Evolutionary conservation across 176 grass and related monocot genomes (phyloP), one percentile per base, ranked within the genome.

Genomic region (Echinochloa phyllopogon): DNA sequence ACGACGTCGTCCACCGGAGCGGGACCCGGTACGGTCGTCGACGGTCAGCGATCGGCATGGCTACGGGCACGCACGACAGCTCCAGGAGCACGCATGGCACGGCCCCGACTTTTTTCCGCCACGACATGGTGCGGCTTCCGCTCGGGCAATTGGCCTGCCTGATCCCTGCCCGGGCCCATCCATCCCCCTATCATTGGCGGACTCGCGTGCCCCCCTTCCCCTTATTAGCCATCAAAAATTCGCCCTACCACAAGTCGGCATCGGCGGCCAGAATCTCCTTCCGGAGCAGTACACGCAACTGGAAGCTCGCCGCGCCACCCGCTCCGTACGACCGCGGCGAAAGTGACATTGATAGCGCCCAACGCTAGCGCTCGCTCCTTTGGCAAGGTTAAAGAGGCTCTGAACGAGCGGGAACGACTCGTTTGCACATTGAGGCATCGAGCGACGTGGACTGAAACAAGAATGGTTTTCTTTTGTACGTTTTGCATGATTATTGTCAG

Each of bases 291-390:
- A 4, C 13, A 39, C 65, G 33, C 4, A 40, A n/a, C 20, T 21
- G 39, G 65, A 42, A 69, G 21, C 39, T 69, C 18, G 36, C n/a
- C n/a, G n/a, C n/a, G n/a, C 18, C 39, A n/a, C 65, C 39, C n/a
- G 39, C 66, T 69, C 66, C 39, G 20, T n/a, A 69, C 10, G 20
- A 69, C 66, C 66, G 43, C 66, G 10, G 11, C 39, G 66, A 69
- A 69, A 69, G 65, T 69, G 18, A n/a, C 39, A 23, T 43, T 69
- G n/a, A 69, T 69, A n/a, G 18, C 65, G 38, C 18, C 33, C 65
- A 10, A n/a, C n/a, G n/a, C n/a, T n/a, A 20, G n/a, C 15, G 40
- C n/a, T 68, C 21, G 65, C 65, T n/a, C 10, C 17, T 66, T 17
- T 39, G 64, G 64, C 17, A 66, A 18, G 64, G 36, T 40, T 66